A percentile compares a stretch with the other conserved stretches of the same genome.
phyloP scores from a whole-genome alignment of 1,139 yeast species.

The Suhomyces chickasaworum region DNA sequence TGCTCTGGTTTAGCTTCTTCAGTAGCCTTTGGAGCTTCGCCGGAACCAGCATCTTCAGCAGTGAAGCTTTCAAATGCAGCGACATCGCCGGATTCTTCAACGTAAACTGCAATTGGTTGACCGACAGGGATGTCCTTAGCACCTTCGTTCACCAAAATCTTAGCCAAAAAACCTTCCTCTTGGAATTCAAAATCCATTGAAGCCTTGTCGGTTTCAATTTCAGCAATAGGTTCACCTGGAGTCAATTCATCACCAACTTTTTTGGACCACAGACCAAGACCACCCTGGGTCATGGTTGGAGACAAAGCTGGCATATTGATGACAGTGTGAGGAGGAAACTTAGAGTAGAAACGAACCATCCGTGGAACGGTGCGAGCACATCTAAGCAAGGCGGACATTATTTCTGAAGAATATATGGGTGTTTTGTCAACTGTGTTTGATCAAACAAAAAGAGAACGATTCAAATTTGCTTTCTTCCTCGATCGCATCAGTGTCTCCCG shows the following conservation, averaged over 20 bases:
- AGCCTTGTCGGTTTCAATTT: constrained; percentile 98
- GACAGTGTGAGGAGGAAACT: constrained; percentile 68
- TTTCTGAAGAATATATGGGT: constrained; percentile 8
- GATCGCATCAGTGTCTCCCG: constrained; percentile 32
- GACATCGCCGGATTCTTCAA: constrained; percentile 83
- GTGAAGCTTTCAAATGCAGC: constrained; percentile 86
- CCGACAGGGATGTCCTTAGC: constrained; percentile 91
- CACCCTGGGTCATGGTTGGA: constrained; percentile 98
- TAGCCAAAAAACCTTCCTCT: constrained; percentile 95
- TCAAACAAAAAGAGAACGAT: constrained; percentile 9
- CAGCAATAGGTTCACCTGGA: constrained; percentile 95
- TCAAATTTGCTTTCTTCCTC: constrained; percentile 13
- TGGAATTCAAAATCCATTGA: constrained; percentile 99
- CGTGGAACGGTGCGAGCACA: constrained; percentile 16
- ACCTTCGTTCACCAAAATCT: constrained; percentile 84
- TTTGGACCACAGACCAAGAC: constrained; percentile 86
- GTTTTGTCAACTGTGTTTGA: constrained; percentile 6
- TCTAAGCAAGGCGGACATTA: constrained; percentile 16
- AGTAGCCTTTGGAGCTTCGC: constrained; percentile 38
- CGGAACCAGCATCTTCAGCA: constrained; percentile 76
- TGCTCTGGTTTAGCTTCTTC: constrained; percentile 37
- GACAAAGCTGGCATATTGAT: constrained; percentile 92
- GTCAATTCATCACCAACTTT: constrained; percentile 80
- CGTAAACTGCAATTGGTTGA: constrained; percentile 95
- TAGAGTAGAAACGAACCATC: constrained; percentile 43